These are phyloP conservation scores for Phascolomyces articulosus DNA, from an alignment of 371 early-diverging fungal genomes.

Conservation along the genomic window DNA sequence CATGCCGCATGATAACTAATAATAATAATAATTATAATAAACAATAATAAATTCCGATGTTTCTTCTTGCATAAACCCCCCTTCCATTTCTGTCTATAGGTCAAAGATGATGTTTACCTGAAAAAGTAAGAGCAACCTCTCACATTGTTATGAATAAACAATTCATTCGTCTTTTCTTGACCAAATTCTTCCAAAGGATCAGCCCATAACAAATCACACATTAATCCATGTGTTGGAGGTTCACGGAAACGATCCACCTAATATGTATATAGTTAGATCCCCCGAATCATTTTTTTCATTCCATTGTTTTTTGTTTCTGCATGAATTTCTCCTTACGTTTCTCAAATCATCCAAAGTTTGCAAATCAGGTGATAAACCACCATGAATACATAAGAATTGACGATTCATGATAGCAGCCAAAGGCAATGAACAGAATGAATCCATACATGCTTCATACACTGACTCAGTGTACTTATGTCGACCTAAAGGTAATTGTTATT, in stretches of 20 bases:
- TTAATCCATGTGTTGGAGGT: conserved; percentile 91
- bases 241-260: conserved; percentile 95
- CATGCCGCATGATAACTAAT: conserved; percentile 86
- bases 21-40: too few species aligned
- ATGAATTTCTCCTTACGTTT: conserved; percentile 38
- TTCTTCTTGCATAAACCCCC: background rate
- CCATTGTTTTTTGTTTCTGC: background rate
- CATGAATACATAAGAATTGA: conserved; percentile 98
- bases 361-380: conserved; percentile 96
- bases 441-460: conserved; percentile 91
- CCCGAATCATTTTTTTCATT: background rate
- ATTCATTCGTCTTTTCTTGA: conserved; percentile 80
- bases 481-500: conserved; percentile 45
- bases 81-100: too few species aligned
- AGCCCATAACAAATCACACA: conserved; percentile 98
- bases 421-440: conserved; percentile 95
- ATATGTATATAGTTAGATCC: background rate
- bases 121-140: conserved; percentile 96
- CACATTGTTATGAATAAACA: conserved; percentile 88
- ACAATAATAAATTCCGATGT: background rate
- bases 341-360: conserved; percentile 86
- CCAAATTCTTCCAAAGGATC: conserved; percentile 97
- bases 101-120: conserved; percentile 44
- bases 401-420: conserved; percentile 96
- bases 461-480: conserved; percentile 94